Evolutionary conservation across 148 eudicot genomes (phyloP), one percentile per base, ranked within the genome.

Genomic region (Drosera capensis): DNA sequence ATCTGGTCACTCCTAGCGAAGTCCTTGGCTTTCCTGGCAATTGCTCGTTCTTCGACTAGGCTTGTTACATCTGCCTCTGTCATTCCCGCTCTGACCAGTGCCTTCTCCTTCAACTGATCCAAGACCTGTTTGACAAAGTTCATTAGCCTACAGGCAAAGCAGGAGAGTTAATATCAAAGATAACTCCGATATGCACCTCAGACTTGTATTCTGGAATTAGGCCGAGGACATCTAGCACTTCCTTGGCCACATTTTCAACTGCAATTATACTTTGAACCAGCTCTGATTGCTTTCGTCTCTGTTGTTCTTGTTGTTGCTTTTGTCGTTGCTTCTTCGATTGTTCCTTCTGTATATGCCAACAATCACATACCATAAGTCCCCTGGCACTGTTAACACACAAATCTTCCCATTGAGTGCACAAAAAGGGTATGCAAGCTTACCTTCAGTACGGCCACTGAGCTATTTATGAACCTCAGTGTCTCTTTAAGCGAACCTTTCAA

Each of bases 81-180:
- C 35, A 75, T 53, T 22, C 51, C 62, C 3, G 99, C 84, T 54
- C 95, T 75, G 49, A 46, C 37, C 24, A 90, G 58, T 7, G 95
- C 93, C 65, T 76, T 90, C 9, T 73, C 85, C 61, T 85, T 90
- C 63, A 90, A 56, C 55, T 80, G 74, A 53, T 51, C 63, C 57
- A 84, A 56, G 57, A 84, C 82, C 99, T 90, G 67, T 36, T 14
- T 23, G 31, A 51, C 29, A 31, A 15, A 7, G 14, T n/a, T n/a
- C n/a, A n/a, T n/a, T n/a, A n/a, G n/a, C n/a, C n/a, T n/a, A n/a
- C n/a, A n/a, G n/a, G n/a, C n/a, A n/a, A 7, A 34, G 38, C n/a
- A 15, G 38, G 38, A 34, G 38, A 7, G 43, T n/a, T 2, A 14
- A 13, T 1, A 19, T 40, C 7, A 40, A 17, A 1, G 38, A 34